A percentile compares a stretch with the other conserved stretches of the same genome.
These are phyloP conservation scores for Simmondsia chinensis DNA, from an alignment of 148 eudicot species.

Conservation along the genomic window DNA sequence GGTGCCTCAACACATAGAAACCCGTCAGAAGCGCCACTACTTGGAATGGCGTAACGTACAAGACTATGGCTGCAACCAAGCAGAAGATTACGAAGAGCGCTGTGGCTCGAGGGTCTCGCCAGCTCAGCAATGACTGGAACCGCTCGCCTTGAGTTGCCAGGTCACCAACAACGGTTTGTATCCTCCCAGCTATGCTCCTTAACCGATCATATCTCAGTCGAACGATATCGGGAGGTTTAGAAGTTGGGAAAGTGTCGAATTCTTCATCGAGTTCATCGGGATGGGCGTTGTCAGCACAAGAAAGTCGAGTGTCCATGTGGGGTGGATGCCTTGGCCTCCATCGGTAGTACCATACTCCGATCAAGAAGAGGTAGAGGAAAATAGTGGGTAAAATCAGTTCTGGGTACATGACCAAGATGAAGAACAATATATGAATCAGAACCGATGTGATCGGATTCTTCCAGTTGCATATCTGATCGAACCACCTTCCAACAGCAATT, in stretches of 20 bases:
- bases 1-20: constrained; percentile 47
- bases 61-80: constrained; percentile 41
- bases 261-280: constrained; percentile 59
- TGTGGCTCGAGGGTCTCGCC: constrained; percentile 60
- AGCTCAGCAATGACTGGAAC: constrained; percentile 49
- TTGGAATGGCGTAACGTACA: constrained; percentile 56
- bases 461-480: constrained; percentile 59
- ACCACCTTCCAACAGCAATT: constrained; percentile 56
- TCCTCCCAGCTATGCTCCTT: constrained; percentile 51
- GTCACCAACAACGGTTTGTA: constrained; percentile 59
- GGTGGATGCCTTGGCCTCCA: constrained; percentile 66
- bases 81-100: constrained; percentile 51
- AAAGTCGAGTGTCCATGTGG: constrained; percentile 56
- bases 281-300: constrained; percentile 46
- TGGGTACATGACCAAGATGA: constrained; percentile 50
- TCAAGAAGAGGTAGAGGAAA: constrained; percentile 45
- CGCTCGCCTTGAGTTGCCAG: constrained; percentile 60
- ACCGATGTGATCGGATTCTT: constrained; percentile 56
- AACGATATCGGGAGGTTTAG: constrained; percentile 34
- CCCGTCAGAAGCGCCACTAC: constrained; percentile 43
- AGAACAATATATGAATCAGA: constrained; percentile 46
- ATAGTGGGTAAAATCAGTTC: constrained; percentile 52
- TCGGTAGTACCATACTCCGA: constrained; percentile 57
- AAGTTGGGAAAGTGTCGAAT: constrained; percentile 55
- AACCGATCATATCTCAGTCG: constrained; percentile 56